Evolutionary conservation across 2,329 filamentous ascomycete genomes (phyloP), one percentile per base, ranked within the genome.

Genomic region (Triangularia verruculosa): DNA sequence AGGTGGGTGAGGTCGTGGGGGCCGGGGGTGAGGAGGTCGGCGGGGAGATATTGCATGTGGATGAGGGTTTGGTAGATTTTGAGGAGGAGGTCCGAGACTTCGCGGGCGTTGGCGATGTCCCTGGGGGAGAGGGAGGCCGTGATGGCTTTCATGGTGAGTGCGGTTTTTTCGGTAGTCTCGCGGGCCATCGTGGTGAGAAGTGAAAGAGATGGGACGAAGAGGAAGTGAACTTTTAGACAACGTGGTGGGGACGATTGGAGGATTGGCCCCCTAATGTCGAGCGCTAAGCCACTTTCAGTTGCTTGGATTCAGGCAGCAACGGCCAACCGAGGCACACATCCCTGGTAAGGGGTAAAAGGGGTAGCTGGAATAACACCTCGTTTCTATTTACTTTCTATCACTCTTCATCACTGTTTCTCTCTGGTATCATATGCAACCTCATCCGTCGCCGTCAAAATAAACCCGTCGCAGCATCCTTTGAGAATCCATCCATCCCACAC

Each of bases 61-160:
- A 59, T 70, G 15, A 74, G 69, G 7, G 70, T 73, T 9, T 65
- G 61, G 61, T 73, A 74, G 24, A 74, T 71, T n/a, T 71, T 57
- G 12, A 73, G 69, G 62, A 74, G 63, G 34, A 65, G 57, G 34
- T 72, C 64, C 22, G 72, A 72, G 9, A 74, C 70, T 51, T 72
- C 66, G 15, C 72, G 67, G 11, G 73, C 70, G 28, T 66, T 34
- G 32, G 34, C 22, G n/a, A 22, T 39, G 30, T 57, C 20, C 22
- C n/a, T 9, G 1, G 55, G 17, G n/a, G 27, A 13, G 8, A 57
- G 55, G 17, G n/a, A 24, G 28, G 25, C 20, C 17, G 55, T 32
- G 55, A 57, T 57, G 30, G 30, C 17, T n/a, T 25, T 30, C 55
- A 57, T 39, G 3, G 27, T 57, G 52, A 25, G 52, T 15, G 11